Percentiles rank a stretch among this genome's conserved stretches.
Evolutionary conservation across 441 rosid species (phyloP).

Genomic region (Adansonia madagascariensis): DNA sequence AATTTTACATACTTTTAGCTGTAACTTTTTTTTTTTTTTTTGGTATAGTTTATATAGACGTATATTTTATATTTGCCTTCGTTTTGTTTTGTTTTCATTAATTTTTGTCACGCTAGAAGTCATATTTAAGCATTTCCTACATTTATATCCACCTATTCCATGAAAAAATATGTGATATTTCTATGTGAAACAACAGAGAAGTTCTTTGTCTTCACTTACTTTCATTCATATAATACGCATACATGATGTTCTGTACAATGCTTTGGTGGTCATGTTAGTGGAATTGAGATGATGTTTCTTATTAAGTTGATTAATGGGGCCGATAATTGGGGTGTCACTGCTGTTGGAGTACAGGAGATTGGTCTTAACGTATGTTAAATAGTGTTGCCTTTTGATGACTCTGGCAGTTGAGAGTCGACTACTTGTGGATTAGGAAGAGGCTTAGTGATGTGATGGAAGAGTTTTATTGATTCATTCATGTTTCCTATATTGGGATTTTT

Average conservation of each 20-base stretch:
- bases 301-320: neutral
- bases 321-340: neutral
- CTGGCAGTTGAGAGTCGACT: neutral
- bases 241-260: slow-evolving; percentile 13
- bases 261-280: slow-evolving; percentile 18
- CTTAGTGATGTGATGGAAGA: neutral
- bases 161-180: neutral
- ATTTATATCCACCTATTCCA: neutral
- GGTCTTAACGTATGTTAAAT: neutral
- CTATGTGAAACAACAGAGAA: slow-evolving; percentile 1
- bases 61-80: neutral
- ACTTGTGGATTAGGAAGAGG: slow-evolving; percentile 16
- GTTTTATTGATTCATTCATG: neutral
- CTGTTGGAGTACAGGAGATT: neutral
- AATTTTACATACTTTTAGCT: neutral
- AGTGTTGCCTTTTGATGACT: slow-evolving; percentile 2
- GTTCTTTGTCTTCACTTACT: neutral
- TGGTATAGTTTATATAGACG: neutral
- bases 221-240: neutral
- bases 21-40: neutral
- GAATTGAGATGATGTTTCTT: slow-evolving; percentile 3
- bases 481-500: neutral
- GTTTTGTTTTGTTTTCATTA: neutral
- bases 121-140: slow-evolving; percentile 6
- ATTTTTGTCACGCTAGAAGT: neutral